phyloP scores from a whole-genome alignment of 164 flowering plant genomes.

The Liriodendron chinense region DNA sequence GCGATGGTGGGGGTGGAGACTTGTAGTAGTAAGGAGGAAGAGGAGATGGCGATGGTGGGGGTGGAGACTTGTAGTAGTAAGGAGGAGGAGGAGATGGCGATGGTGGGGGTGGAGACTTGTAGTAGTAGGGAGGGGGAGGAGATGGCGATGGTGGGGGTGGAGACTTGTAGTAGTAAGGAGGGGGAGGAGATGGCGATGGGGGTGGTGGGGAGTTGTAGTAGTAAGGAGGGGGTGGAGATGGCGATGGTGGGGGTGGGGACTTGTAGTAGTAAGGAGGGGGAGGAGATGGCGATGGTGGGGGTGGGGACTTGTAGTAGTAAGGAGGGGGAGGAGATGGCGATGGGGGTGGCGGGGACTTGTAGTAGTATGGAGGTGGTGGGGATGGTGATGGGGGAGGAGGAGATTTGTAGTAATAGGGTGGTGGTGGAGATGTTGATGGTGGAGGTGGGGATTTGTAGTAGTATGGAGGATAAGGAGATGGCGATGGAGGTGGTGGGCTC shows the following conservation, averaged over 20 bases:
- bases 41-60: constrained; percentile 33
- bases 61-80: constrained; percentile 18
- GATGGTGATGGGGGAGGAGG: constrained; percentile 39
- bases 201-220: constrained; percentile 28
- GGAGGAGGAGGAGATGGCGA: constrained; percentile 8
- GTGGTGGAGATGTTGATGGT: constrained; percentile 18
- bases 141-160: constrained; percentile 30
- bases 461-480: constrained; percentile 20
- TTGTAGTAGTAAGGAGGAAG: constrained; percentile 20
- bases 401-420: constrained; percentile 31
- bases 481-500: constrained; percentile 22
- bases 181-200: constrained; percentile 31
- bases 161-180: constrained; percentile 27
- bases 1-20: constrained; percentile 19
- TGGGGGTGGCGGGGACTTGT: constrained; percentile 33
- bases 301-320: constrained; percentile 31
- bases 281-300: constrained; percentile 20
- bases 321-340: constrained; percentile 20
- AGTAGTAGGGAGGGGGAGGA: constrained; percentile 26
- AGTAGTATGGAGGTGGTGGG: constrained; percentile 22
- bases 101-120: constrained; percentile 27
- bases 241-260: constrained; percentile 21
- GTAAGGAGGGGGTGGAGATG: constrained; percentile 12
- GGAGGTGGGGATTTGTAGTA: constrained; percentile 33
- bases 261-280: constrained; percentile 29